phyloP scores from a whole-genome alignment of 2,329 filamentous ascomycete genomes.

The Sclerotinia spermophila region DNA sequence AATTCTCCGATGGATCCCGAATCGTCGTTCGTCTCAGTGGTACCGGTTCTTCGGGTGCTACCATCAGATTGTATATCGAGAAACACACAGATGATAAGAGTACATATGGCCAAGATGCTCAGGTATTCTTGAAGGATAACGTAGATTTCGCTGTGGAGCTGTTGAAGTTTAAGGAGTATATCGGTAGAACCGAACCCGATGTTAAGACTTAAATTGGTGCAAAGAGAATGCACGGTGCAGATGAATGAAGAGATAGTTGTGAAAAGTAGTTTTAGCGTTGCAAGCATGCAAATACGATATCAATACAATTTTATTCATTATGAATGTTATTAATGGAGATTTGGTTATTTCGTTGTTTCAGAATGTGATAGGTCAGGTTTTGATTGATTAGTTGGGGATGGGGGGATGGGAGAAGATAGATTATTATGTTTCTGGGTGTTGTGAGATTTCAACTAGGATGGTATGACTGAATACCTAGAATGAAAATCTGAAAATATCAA shows the following conservation, averaged over 20 bases:
- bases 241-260: neutral
- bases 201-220: slow-evolving; percentile 75
- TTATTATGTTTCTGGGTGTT: too few species aligned
- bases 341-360: too few species aligned
- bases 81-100: slow-evolving; percentile 81
- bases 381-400: neutral
- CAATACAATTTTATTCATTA: neutral
- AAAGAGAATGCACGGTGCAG: neutral
- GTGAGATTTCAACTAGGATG: neutral
- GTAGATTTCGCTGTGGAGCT: slow-evolving; percentile 80
- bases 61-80: slow-evolving; percentile 95
- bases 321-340: neutral
- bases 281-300: slow-evolving; percentile 1
- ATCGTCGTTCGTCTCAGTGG: slow-evolving; percentile 94
- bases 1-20: slow-evolving; percentile 90
- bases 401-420: too few species aligned
- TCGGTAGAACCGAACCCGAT: slow-evolving; percentile 89
- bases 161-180: slow-evolving; percentile 88
- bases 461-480: too few species aligned
- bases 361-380: neutral
- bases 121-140: slow-evolving; percentile 90
- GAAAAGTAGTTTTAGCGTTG: slow-evolving; percentile 12
- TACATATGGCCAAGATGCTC: slow-evolving; percentile 77
- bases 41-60: slow-evolving; percentile 91
- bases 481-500: too few species aligned